These are phyloP conservation scores for Clarkia xantiana DNA, from an alignment of 345 rosid species.

Conservation along the genomic window DNA sequence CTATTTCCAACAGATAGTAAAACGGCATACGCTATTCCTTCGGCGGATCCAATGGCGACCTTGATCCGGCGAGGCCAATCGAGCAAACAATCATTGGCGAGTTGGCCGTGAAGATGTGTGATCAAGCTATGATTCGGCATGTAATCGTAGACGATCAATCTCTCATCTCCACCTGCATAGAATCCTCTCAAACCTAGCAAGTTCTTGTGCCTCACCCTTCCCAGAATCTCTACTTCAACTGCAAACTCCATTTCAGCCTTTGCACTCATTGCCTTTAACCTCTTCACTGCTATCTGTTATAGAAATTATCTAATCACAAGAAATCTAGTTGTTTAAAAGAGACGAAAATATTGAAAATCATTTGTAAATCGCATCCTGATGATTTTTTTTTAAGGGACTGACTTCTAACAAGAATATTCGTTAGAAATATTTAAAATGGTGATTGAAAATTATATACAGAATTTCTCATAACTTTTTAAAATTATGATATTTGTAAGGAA, in stretches of 20 bases:
- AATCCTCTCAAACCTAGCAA: slow-evolving; percentile 51
- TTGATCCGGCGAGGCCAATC: slow-evolving; percentile 46
- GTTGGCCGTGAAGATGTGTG: slow-evolving; percentile 54
- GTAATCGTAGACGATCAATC: slow-evolving; percentile 58
- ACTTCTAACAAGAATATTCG: too few relatives aligned
- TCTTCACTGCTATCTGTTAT: slow-evolving; percentile 49
- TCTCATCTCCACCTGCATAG: slow-evolving; percentile 50
- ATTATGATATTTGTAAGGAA: too few relatives aligned
- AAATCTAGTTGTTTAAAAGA: too few relatives aligned
- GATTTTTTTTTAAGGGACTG: too few relatives aligned
- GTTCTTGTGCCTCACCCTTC: slow-evolving; percentile 54
- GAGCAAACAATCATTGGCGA: slow-evolving; percentile 37
- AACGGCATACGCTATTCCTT: slow-evolving; percentile 44
- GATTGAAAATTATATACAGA: too few relatives aligned
- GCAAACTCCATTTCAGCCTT: slow-evolving; percentile 71
- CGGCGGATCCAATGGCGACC: slow-evolving; percentile 45
- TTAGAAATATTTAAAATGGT: too few relatives aligned
- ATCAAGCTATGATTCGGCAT: slow-evolving; percentile 57
- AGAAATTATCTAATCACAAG: background rate
- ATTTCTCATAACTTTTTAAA: too few relatives aligned
- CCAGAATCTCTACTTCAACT: slow-evolving; percentile 60
- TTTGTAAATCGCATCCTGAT: too few relatives aligned
- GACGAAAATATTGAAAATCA: too few relatives aligned
- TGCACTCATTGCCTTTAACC: slow-evolving; percentile 49
- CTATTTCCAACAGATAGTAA: too few relatives aligned